Evolutionary conservation across 2,329 filamentous ascomycete genomes (phyloP).

Genomic region (Penicillium sclerotigenum): DNA sequence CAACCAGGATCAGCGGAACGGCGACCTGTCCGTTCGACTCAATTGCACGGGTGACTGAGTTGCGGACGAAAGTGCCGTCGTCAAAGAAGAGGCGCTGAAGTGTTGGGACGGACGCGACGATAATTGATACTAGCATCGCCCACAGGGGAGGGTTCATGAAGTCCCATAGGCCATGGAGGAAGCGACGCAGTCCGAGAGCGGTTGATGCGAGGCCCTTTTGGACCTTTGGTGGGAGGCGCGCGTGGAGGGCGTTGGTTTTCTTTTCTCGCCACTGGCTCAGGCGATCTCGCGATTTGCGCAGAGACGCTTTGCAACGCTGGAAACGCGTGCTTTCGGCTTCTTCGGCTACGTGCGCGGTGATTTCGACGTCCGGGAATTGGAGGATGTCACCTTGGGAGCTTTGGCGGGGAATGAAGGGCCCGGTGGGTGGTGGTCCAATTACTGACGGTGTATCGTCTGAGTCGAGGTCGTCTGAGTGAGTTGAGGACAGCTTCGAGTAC

Average conservation of each 20-base stretch:
- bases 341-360: constrained; percentile 26
- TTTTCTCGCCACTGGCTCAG: constrained; percentile 21
- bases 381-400: constrained; percentile 55
- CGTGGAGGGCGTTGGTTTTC: constrained; percentile 39
- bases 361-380: constrained; percentile 51
- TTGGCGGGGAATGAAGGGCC: constrained; percentile 38
- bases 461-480: constrained; percentile 18
- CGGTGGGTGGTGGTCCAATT: constrained; percentile 33
- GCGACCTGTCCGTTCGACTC: constrained; percentile 83
- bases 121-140: constrained; percentile 90
- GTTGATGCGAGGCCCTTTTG: constrained; percentile 51
- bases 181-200: constrained; percentile 46
- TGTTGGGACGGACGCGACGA: constrained; percentile 81
- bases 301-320: constrained; percentile 27
- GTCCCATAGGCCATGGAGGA: constrained; percentile 70
- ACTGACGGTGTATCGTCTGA: constrained; percentile 21
- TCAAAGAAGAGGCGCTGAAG: constrained; percentile 85
- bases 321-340: constrained; percentile 26
- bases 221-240: constrained; percentile 50
- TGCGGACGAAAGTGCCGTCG: constrained; percentile 83
- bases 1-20: constrained; percentile 90
- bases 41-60: constrained; percentile 86
- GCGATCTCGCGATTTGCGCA: constrained; percentile 19
- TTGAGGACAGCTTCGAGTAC: constrained; percentile 33
- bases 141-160: constrained; percentile 99